phyloP scores from a whole-genome alignment of 495 filamentous ascomycete genomes.

The Hyaloscypha variabilis region DNA sequence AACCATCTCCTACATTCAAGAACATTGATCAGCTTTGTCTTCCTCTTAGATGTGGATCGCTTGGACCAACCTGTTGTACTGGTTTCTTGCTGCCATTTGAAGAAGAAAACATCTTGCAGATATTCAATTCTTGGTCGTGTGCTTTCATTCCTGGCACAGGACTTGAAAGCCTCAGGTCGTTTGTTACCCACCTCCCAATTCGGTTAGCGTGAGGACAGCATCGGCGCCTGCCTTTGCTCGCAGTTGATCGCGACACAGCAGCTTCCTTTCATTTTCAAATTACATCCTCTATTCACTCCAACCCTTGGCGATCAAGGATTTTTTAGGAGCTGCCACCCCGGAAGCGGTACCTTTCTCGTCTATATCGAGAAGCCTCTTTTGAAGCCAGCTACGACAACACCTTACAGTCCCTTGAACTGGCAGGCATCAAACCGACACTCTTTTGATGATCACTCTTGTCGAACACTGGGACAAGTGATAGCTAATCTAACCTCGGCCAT shows the following conservation, averaged over 20 bases:
- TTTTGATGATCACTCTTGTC: background rate
- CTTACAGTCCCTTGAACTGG: background rate
- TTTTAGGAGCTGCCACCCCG: background rate
- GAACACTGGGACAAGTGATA: background rate
- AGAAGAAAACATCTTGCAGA: conserved; percentile 55
- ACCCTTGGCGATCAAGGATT: background rate
- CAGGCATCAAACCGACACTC: background rate
- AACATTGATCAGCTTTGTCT: conserved; percentile 25
- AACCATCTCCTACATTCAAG: conserved; percentile 83
- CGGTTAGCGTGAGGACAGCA: background rate
- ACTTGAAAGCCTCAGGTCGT: background rate
- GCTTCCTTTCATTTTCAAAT: background rate
- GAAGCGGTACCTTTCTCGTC: too few relatives aligned
- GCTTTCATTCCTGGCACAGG: conserved; percentile 16
- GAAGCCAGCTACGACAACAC: background rate
- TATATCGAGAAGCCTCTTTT: background rate
- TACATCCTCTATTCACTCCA: background rate
- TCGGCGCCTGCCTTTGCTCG: background rate
- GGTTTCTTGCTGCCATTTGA: conserved; percentile 67
- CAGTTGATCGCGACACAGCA: background rate
- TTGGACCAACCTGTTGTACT: conserved; percentile 67
- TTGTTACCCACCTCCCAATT: background rate
- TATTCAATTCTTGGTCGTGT: conserved; percentile 15
- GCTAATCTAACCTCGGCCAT: background rate
- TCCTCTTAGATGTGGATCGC: conserved; percentile 8